Percentiles rank a stretch among this genome's conserved stretches.
Conservation (phyloP, 148 eudicot species). For the Pharnaceum exiguum region DNA sequence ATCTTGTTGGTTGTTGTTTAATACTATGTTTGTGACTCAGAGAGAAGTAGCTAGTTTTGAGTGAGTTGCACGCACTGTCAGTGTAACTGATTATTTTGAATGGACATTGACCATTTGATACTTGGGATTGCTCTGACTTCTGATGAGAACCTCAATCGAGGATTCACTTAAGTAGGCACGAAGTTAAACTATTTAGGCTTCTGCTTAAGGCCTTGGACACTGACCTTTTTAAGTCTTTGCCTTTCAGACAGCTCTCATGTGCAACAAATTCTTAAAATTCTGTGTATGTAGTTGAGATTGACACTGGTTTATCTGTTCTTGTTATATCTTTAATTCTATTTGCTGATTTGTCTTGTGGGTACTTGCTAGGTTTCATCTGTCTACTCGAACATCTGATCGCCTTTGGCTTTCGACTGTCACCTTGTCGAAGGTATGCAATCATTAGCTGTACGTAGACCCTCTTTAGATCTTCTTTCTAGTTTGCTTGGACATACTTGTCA, state of each 20-base stretch:
- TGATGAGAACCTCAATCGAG: too few relatives aligned
- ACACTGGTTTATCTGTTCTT: neutral
- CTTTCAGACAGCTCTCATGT: neutral
- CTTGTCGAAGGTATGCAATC: conserved; percentile 61
- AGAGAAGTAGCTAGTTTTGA: too few relatives aligned
- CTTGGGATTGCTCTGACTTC: too few relatives aligned
- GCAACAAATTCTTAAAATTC: neutral
- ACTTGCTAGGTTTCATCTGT: conserved; percentile 69
- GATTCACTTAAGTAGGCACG: neutral
- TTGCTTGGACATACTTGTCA: neutral
- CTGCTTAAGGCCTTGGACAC: too few relatives aligned
- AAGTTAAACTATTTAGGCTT: neutral
- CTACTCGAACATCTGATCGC: conserved; percentile 74
- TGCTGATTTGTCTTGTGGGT: conserved; percentile 14
- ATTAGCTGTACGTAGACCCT: neutral
- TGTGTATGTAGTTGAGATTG: neutral
- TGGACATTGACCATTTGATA: too few relatives aligned
- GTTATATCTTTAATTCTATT: neutral
- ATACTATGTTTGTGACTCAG: too few relatives aligned
- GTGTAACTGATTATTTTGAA: too few relatives aligned
- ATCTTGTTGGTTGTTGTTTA: too few relatives aligned
- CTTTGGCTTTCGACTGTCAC: conserved; percentile 69
- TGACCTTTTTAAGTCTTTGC: neutral
- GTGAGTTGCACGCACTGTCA: too few relatives aligned
- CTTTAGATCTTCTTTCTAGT: neutral